Base-by-base conservation (phyloP, 2,329 filamentous ascomycete species). In the Stachybotrys chartarum region DNA sequence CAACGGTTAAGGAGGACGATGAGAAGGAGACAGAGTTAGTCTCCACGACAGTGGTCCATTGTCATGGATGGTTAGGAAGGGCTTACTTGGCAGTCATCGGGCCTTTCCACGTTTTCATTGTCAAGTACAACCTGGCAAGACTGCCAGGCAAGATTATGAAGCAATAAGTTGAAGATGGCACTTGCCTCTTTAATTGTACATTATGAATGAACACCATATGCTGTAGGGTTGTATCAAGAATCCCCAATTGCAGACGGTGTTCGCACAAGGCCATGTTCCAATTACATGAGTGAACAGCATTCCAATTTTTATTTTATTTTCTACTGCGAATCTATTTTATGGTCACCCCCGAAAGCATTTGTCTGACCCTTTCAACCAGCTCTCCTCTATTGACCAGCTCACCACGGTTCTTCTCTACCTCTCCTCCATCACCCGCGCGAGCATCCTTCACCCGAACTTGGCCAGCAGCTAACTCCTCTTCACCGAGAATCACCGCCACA, bases 401-500 rank as follows among this genome's bases (percentile, higher is more conserved):
- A 18, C 32, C 50, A 7, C 32, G 3, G n/a, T 52, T 52, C 31
- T 52, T 44, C 50, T 52, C 31, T 5, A 44, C 44, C 6, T 30
- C n/a, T 30, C 44, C 50, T 32, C 18, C 44, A 32, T 44, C 50
- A 24, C 50, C 50, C 17, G 50, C 31, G 8, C 50, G 31, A 16
- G 50, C 32, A 44, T 77, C 85, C 83, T 97, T 97, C 69, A 97
- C 81, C 73, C 88, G 90, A 62, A 95, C 87, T 70, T 96, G 87
- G 54, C 91, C 91, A 30, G 83, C 80, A 57, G 86, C 86, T 47
- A 96, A 75, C 73, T 97, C 93, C 54, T 96, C 91, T 65, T 97
- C 90, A 49, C 93, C 93, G 1, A 99, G 79, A 63, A 97, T 94
- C 51, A 97, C 81, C 7, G 87, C 90, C 66, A 96, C 88, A 1